Evolutionary conservation across 2,329 filamentous ascomycete genomes (phyloP), one percentile per base, ranked within the genome.

Genomic region (Clonostachys byssicola): DNA sequence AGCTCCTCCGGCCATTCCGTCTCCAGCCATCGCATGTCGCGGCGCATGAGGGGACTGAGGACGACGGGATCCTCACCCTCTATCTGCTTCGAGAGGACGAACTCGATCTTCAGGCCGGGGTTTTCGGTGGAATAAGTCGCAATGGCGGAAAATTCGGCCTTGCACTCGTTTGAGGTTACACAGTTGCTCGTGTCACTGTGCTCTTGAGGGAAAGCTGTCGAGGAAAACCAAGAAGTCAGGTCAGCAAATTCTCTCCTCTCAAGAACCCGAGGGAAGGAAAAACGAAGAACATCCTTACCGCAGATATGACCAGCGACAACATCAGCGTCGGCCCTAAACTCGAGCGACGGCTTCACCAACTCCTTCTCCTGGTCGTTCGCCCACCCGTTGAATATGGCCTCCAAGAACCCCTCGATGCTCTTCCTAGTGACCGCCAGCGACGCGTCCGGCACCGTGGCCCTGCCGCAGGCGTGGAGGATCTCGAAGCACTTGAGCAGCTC

Each of bases 401-500:
- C 56, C 33, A 65, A 45, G 33, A 65, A 65, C 1, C 57, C 55
- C 18, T 65, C 63, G 45, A 65, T 60, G 7, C 60, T 65, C 16
- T 55, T 52, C 12, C 54, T 51, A 0, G 63, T 64, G 30, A 53
- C 54, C 1, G 46, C 39, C 16, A 61, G 44, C 1, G 52, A 58
- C 3, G 59, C 54, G 5, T 45, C 46, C 1, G 44, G 36, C 4
- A 63, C 54, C 2, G 60, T 64, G 5, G 63, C 60, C 0, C 43
- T 23, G 0, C 60, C 58, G 12, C 63, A 65, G 0, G 60, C 63
- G 23, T 65, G 60, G 5, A 65, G 52, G 17, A 65, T 60, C 30
- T 65, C 60, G 17, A 65, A 65, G 36, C 57, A 62, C 38, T 52
- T 52, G n/a, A 55, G 54, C 17, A 65, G 46, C 40, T 65, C 54